These are phyloP conservation scores for Trichomonascus vanleenenianus DNA, from an alignment of 805 yeast genomes.

Conservation along the genomic window DNA sequence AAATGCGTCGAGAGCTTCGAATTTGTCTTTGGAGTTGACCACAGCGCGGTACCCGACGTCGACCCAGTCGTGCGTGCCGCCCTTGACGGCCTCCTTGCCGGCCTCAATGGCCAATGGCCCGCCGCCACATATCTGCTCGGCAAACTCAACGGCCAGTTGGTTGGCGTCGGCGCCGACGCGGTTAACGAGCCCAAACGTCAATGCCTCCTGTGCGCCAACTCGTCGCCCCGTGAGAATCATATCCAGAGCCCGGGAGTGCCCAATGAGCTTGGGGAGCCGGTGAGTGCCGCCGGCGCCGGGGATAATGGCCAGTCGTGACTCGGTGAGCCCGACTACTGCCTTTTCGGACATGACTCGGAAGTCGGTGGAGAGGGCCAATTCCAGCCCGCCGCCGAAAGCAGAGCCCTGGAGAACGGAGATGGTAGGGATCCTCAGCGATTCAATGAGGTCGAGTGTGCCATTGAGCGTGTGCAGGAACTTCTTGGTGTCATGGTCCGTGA, in stretches of 20 bases:
- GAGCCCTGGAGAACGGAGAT: conserved; percentile 37
- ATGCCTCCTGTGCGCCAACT: conserved; percentile 32
- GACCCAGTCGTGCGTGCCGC: conserved; percentile 22
- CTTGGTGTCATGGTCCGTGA: conserved; percentile 24
- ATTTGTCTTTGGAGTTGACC: conserved; percentile 28
- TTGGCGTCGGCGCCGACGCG: conserved; percentile 20
- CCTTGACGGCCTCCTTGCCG: conserved; percentile 25
- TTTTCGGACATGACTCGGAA: conserved; percentile 31
- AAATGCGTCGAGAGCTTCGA: conserved; percentile 34
- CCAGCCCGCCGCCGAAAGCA: conserved; percentile 41
- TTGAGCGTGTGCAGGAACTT: conserved; percentile 25
- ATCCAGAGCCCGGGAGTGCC: conserved; percentile 45
- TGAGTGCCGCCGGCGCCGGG: conserved; percentile 52
- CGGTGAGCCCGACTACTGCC: conserved; percentile 37
- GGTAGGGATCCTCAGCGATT: conserved; percentile 31
- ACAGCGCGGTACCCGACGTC: conserved; percentile 20
- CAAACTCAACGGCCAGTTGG: conserved; percentile 21
- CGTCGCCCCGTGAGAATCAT: conserved; percentile 35
- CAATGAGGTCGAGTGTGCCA: conserved; percentile 26
- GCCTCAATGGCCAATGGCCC: conserved; percentile 26
- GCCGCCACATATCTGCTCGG: conserved; percentile 22
- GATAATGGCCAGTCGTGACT: conserved; percentile 36
- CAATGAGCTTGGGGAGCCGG: conserved; percentile 40
- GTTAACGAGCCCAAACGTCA: conserved; percentile 31
- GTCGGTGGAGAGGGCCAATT: conserved; percentile 35